These are phyloP conservation scores for Trebouxia sp. DNA, from an alignment of 139 green algal species.

Conservation along the genomic window DNA sequence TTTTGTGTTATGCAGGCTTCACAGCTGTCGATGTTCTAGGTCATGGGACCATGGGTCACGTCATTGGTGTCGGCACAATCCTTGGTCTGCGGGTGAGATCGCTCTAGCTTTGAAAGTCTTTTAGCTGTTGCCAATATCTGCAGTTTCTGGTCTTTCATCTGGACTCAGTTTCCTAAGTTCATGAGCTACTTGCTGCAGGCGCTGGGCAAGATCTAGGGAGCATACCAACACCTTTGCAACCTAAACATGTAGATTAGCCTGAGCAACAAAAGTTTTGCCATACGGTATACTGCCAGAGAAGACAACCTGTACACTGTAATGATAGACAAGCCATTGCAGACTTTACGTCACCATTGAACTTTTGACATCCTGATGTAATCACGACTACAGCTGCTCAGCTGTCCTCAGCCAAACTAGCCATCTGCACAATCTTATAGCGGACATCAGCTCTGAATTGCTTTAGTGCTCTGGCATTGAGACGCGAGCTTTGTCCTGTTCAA, in stretches of 20 bases:
- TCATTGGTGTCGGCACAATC: conserved; percentile 79
- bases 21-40: conserved; percentile 87
- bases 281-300: neutral
- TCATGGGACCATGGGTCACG: conserved; percentile 71
- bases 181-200: neutral
- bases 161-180: too few species aligned
- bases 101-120: neutral
- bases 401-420: too few species aligned
- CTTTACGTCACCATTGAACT: too few species aligned
- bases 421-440: too few species aligned
- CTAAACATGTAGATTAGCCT: neutral
- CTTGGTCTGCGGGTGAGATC: conserved; percentile 66
- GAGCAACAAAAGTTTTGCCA: neutral
- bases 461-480: too few species aligned
- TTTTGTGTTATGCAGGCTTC: conserved; percentile 72
- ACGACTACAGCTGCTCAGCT: neutral
- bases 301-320: neutral
- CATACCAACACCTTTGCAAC: neutral
- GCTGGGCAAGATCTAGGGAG: conserved; percentile 6
- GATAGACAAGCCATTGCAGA: neutral
- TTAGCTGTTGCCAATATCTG: too few species aligned
- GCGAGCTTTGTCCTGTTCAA: too few species aligned
- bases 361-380: too few species aligned
- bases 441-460: too few species aligned
- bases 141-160: too few species aligned